Percentiles rank a stretch among this genome's conserved stretches.
phyloP scores from a whole-genome alignment of 169 alveolate genomes.

The Plasmodium vinckei region DNA sequence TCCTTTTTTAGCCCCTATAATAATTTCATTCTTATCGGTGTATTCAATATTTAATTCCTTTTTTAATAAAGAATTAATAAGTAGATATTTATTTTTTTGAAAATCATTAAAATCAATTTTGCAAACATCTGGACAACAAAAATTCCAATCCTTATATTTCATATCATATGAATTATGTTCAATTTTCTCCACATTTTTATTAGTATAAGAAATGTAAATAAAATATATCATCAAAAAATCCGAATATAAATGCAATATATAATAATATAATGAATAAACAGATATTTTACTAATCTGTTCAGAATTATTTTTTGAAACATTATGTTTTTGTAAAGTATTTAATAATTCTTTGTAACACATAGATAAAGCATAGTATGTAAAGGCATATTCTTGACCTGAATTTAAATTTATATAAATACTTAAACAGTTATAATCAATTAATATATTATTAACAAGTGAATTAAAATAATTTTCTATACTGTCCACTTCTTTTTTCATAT shows the following conservation, averaged over 20 bases:
- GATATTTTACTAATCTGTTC: constrained; percentile 13
- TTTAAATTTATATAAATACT: constrained; percentile 49
- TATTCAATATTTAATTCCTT: constrained; percentile 38
- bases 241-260: constrained; percentile 37
- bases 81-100: constrained; percentile 49
- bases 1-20: constrained; percentile 46
- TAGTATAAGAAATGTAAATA: constrained; percentile 50
- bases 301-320: constrained; percentile 7
- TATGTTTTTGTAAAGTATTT: constrained; percentile 11
- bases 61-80: constrained; percentile 21
- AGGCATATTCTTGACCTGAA: constrained; percentile 61
- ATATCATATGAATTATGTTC: constrained; percentile 39
- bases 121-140: constrained; percentile 37
- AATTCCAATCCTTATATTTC: constrained; percentile 49
- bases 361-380: constrained; percentile 73
- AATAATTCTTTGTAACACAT: constrained; percentile 59
- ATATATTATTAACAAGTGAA: constrained; percentile 41
- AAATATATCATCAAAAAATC: constrained; percentile 71
- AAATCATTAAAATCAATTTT: constrained; percentile 52
- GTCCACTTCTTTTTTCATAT: constrained; percentile 52
- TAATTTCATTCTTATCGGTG: constrained; percentile 13
- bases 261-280: constrained; percentile 56
- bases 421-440: constrained; percentile 65
- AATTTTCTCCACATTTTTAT: constrained; percentile 24
- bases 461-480: constrained; percentile 66